Evolutionary conservation across 1,284 basidiomycete species (phyloP).

Genomic region (Moesziomyces aphidis): DNA sequence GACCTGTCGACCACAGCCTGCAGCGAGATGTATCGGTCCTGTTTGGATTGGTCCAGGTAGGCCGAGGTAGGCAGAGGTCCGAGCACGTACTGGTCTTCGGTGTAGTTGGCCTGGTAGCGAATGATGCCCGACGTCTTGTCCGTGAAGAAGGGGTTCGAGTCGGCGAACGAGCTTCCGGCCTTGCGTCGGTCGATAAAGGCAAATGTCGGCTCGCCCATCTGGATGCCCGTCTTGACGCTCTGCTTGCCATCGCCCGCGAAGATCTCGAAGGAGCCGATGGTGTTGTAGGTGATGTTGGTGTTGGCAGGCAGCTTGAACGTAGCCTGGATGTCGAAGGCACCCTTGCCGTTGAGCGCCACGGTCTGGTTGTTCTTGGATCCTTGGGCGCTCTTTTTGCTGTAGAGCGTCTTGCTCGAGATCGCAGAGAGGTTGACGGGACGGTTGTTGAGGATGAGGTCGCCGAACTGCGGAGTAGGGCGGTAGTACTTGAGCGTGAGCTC

Average conservation of each 20-base stretch:
- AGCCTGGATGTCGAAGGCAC: conserved; percentile 66
- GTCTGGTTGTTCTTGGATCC: conserved; percentile 47
- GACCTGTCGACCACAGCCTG: conserved; percentile 63
- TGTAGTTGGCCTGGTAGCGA: conserved; percentile 45
- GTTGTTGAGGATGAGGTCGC: conserved; percentile 66
- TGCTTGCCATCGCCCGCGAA: conserved; percentile 30
- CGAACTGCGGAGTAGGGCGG: conserved; percentile 53
- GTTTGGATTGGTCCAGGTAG: conserved; percentile 14
- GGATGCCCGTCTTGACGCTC: conserved; percentile 48
- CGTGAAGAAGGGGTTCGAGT: conserved; percentile 66
- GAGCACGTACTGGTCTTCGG: conserved; percentile 28
- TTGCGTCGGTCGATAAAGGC: conserved; percentile 67
- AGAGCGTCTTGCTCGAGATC: conserved; percentile 45
- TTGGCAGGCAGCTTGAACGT: conserved; percentile 54
- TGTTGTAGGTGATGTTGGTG: conserved; percentile 36
- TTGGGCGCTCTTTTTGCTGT: conserved; percentile 18
- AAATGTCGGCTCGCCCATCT: conserved; percentile 59
- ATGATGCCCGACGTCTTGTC: conserved; percentile 59
- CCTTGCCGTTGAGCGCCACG: conserved; percentile 55
- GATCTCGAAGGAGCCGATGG: conserved; percentile 46
- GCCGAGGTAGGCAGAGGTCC: conserved; percentile 28
- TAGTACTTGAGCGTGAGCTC: conserved; percentile 64
- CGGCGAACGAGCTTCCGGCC: conserved; percentile 55
- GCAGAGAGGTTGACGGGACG: conserved; percentile 62
- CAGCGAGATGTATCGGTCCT: conserved; percentile 39